A percentile compares a stretch with the other conserved stretches of the same genome.
These are phyloP conservation scores for Aureobasidium sp. DNA, from an alignment of 2,329 filamentous ascomycete genomes.

Conservation along the genomic window DNA sequence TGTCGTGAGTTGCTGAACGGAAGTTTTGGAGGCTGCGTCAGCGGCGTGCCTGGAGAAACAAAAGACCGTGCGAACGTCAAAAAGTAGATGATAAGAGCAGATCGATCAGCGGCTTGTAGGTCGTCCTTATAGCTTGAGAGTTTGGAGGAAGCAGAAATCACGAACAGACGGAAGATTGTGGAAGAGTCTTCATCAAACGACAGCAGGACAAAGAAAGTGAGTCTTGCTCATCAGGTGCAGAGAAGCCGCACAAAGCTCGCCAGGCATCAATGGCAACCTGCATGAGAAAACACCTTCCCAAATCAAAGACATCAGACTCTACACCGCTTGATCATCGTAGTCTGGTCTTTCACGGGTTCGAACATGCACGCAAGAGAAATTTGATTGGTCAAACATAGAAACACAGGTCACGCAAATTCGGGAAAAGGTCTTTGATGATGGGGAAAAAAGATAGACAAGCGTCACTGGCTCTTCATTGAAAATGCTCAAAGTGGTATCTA, in stretches of 20 bases:
- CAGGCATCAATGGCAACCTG: slow-evolving; percentile 9
- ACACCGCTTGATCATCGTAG: slow-evolving; percentile 3
- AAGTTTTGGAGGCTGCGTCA: slow-evolving; percentile 22
- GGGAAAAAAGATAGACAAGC: slow-evolving; percentile 12
- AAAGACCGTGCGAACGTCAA: slow-evolving; percentile 14
- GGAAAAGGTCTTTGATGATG: not conserved
- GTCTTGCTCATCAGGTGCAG: not conserved
- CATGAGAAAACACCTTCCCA: not conserved
- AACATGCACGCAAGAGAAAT: not conserved
- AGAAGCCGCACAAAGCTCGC: slow-evolving; percentile 3
- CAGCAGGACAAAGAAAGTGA: slow-evolving; percentile 4
- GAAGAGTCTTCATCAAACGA: slow-evolving; percentile 1
- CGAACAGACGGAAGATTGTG: not conserved
- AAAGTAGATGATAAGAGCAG: slow-evolving; percentile 9
- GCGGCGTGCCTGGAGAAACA: slow-evolving; percentile 11
- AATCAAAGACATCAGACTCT: not conserved
- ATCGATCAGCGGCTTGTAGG: not conserved
- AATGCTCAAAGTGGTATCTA: slow-evolving; percentile 23
- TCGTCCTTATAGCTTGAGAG: not conserved
- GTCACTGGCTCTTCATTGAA: slow-evolving; percentile 20
- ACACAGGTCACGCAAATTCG: not conserved
- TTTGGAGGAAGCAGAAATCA: not conserved
- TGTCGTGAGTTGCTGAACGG: slow-evolving; percentile 5
- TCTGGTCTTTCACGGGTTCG: not conserved
- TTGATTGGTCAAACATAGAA: not conserved